A percentile compares a stretch with the other conserved stretches of the same genome.
These are phyloP conservation scores for Rhodotorula sp. DNA, from an alignment of 1,284 basidiomycete genomes.

Conservation along the genomic window DNA sequence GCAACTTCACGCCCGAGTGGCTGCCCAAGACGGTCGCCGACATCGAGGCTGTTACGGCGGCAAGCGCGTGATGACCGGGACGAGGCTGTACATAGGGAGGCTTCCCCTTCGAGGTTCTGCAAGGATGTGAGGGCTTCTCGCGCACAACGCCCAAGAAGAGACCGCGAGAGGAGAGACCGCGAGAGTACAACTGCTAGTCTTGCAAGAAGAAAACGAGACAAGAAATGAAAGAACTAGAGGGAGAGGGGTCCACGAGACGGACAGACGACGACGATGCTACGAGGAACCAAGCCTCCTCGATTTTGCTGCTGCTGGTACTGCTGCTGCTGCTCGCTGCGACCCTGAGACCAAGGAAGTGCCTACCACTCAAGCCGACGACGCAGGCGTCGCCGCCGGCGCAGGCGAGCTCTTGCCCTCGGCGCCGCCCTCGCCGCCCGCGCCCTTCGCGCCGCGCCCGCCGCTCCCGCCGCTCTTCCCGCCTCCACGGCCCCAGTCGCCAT, in stretches of 20 bases:
- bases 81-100: background rate
- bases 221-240: background rate
- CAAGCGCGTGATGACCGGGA: background rate
- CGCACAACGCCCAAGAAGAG: background rate
- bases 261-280: too few species aligned
- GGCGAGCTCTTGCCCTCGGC: too few species aligned
- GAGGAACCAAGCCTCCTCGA: too few species aligned
- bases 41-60: conserved; percentile 38
- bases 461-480: conserved; percentile 7
- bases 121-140: background rate
- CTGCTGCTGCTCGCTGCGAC: too few species aligned
- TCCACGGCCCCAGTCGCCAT: conserved; percentile 20
- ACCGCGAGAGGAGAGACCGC: too few species aligned
- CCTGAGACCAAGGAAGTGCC: too few species aligned
- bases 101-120: background rate
- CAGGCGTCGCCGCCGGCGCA: too few species aligned
- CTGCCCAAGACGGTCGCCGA: conserved; percentile 39
- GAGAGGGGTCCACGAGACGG: background rate
- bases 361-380: background rate
- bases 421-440: too few species aligned
- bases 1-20: conserved; percentile 42
- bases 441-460: background rate
- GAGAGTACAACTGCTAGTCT: background rate
- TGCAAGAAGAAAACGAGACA: background rate
- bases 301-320: background rate